These are phyloP conservation scores for Phialocephala subalpina DNA, from an alignment of 2,329 filamentous ascomycete genomes.

Conservation along the genomic window DNA sequence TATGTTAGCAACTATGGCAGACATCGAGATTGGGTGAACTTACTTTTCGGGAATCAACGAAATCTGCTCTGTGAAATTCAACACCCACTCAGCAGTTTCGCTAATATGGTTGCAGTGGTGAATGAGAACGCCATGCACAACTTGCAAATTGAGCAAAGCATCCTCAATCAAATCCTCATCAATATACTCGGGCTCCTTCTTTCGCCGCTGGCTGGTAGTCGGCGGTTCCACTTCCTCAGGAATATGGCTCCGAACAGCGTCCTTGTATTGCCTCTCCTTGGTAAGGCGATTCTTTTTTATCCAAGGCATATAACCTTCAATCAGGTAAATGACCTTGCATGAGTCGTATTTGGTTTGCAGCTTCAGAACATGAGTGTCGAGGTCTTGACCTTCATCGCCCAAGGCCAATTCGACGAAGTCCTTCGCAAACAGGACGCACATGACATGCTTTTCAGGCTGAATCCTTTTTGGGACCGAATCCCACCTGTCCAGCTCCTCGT, in stretches of 20 bases:
- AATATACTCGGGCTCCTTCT: constrained; percentile 58
- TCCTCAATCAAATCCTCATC: constrained; percentile 76
- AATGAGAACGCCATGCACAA: constrained; percentile 70
- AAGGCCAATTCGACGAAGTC: constrained; percentile 71
- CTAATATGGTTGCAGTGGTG: constrained; percentile 69
- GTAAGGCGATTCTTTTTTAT: constrained; percentile 73
- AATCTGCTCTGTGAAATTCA: constrained; percentile 79
- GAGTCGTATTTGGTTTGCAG: constrained; percentile 62
- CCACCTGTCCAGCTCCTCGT: constrained; percentile 56
- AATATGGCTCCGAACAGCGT: constrained; percentile 63
- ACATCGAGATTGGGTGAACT: constrained; percentile 1
- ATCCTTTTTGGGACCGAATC: constrained; percentile 54
- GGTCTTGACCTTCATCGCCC: constrained; percentile 52
- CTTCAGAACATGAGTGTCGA: constrained; percentile 65
- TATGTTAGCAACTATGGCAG: background rate
- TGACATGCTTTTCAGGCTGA: constrained; percentile 56
- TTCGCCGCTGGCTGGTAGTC: constrained; percentile 35
- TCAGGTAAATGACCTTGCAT: constrained; percentile 70
- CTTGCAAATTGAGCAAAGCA: constrained; percentile 73
- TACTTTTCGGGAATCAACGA: constrained; percentile 77
- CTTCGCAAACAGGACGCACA: constrained; percentile 66
- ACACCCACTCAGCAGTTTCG: constrained; percentile 78
- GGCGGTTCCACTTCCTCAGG: constrained; percentile 45
- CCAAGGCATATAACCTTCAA: constrained; percentile 74
- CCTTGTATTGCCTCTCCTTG: constrained; percentile 73